Evolutionary conservation across 139 green algal species (phyloP), one percentile per base, ranked within the genome.

Genomic region (Coelastrella sp.): DNA sequence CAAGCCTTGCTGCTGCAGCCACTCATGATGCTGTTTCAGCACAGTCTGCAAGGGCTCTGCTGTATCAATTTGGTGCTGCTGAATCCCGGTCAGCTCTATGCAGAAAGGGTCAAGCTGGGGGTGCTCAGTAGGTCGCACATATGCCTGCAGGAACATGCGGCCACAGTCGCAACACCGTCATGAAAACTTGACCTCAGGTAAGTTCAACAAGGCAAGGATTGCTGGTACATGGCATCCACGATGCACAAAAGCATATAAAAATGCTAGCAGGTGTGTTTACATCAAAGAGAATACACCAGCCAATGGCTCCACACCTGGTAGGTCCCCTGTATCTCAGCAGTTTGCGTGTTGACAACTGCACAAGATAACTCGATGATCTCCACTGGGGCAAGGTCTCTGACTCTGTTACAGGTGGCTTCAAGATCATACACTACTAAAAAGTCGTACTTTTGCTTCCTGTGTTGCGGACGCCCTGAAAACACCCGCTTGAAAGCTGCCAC

Each of bases 321-420:
- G 20, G 78, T 80, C 47, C 47, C 81, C n/a, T 56, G 64, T 16
- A 66, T 81, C 7, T 75, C 17, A 7, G 95, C 89, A 8, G 73
- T 93, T 10, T 59, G 71, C 0, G 83, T 90, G 83, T 97, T 68
- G 22, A 97, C 75, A 4, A 96, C 77, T 8, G 95, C 91, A 54
- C 91, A 93, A 5, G 92, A 90, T 5, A 97, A 80, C 90, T 97
- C 95, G 19, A 97, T 97, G 77, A 97, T 95, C 79, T 97, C 95
- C 61, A 97, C 82, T 58, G 92, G 85, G 20, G 83, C 68, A 4
- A 94, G 78, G 61, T 58, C 13, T 56, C 77, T 80, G 57, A 76
- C 83, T 32, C 84, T 81, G 61, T 96, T 92, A 83, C 92, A 96
- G 3, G 94, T 96, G 16, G 94, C 91, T 83, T 96, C 94, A 7